These are phyloP conservation scores for Phaeosphaeriaceae sp. DNA, from an alignment of 2,329 filamentous ascomycete genomes.

Conservation along the genomic window DNA sequence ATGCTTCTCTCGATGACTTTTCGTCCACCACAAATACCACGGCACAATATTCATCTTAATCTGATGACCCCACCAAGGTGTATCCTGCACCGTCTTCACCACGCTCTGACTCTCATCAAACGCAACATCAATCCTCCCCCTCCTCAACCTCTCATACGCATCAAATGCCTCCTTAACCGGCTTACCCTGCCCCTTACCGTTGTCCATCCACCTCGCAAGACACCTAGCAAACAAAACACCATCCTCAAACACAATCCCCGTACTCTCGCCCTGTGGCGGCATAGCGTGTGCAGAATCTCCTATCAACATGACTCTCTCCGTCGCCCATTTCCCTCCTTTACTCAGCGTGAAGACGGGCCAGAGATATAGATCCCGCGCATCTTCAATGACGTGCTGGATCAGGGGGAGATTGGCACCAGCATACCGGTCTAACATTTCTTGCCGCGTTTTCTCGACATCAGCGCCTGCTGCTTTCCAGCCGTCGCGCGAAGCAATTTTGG, in stretches of 20 bases:
- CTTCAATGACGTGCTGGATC: conserved; percentile 50
- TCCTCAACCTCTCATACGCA: conserved; percentile 55
- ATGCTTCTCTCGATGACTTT: conserved; percentile 49
- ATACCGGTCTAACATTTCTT: conserved; percentile 51
- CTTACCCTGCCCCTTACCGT: conserved; percentile 31
- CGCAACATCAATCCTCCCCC: conserved; percentile 52
- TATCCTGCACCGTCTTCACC: conserved; percentile 53
- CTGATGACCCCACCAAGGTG: conserved; percentile 53
- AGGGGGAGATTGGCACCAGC: conserved; percentile 46
- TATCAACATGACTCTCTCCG: conserved; percentile 53
- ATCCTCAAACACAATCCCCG: conserved; percentile 61
- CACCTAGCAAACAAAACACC: conserved; percentile 57
- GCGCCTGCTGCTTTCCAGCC: conserved; percentile 54
- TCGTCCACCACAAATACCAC: conserved; percentile 57
- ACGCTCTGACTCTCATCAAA: conserved; percentile 57
- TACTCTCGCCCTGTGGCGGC: conserved; percentile 59
- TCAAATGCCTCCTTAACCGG: conserved; percentile 54
- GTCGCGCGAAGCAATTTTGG: conserved; percentile 51
- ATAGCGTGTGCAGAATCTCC: conserved; percentile 58
- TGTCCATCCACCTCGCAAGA: conserved; percentile 52
- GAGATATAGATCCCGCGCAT: conserved; percentile 52
- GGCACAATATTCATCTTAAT: conserved; percentile 55
- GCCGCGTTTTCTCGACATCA: conserved; percentile 52
- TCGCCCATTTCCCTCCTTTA: conserved; percentile 53
- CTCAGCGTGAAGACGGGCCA: conserved; percentile 56